phyloP scores from a whole-genome alignment of 2,329 filamentous ascomycete species.

The Verticillium tricorpus region DNA sequence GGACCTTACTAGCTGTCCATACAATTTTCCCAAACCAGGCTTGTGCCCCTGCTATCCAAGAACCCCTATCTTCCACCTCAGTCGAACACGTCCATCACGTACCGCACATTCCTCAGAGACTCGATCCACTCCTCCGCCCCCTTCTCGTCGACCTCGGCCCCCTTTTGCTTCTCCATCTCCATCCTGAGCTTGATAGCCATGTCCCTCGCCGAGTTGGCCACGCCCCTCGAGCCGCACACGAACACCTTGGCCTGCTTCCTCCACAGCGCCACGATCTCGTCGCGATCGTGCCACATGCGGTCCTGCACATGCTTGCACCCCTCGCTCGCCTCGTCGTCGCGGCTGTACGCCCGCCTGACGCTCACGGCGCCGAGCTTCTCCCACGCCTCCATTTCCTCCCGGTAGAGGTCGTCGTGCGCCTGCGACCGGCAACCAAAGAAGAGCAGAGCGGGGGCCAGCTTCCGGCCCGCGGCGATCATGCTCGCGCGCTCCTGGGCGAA shows the following conservation, averaged over 20 bases:
- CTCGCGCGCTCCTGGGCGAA: constrained; percentile 21
- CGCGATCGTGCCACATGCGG: constrained; percentile 27
- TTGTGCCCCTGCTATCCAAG: too few species aligned
- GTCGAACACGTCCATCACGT: constrained; percentile 58
- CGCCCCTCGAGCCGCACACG: constrained; percentile 52
- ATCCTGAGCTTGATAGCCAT: constrained; percentile 14
- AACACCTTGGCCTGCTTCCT: constrained; percentile 44
- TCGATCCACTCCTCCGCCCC: constrained; percentile 43
- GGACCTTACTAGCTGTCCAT: too few species aligned
- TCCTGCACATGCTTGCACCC: constrained; percentile 47
- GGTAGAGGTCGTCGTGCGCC: constrained; percentile 41
- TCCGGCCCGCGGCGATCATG: constrained; percentile 38
- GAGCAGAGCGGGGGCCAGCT: constrained; percentile 33
- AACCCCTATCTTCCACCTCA: constrained; percentile 14
- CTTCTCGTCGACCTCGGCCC: constrained; percentile 29
- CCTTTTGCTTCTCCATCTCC: constrained; percentile 21
- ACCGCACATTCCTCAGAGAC: constrained; percentile 47
- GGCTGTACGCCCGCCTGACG: constrained; percentile 52
- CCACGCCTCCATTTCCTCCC: constrained; percentile 40
- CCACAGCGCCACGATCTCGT: constrained; percentile 28
- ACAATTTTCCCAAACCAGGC: too few species aligned
- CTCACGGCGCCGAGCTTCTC: constrained; percentile 43
- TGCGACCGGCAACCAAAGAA: constrained; percentile 43
- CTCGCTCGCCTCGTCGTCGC: constrained; percentile 33
- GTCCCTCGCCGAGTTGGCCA: constrained; percentile 36